Evolutionary conservation across 495 filamentous ascomycete species (phyloP).

Genomic region (Hypomontagnella submonticulosa): DNA sequence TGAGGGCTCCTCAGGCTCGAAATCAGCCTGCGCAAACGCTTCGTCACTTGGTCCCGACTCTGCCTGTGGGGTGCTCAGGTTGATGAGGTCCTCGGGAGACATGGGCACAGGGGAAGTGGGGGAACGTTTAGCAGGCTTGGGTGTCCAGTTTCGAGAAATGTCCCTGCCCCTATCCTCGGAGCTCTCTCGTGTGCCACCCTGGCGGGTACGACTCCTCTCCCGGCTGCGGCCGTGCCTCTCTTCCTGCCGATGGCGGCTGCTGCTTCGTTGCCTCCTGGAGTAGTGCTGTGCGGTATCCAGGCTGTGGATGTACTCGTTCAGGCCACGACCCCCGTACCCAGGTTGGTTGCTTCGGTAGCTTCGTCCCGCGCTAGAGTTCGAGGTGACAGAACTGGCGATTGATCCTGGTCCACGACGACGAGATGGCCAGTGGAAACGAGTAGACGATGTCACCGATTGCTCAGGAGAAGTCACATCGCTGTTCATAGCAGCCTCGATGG

Average conservation of each 20-base stretch:
- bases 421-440: slow-evolving; percentile 59
- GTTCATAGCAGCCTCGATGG: slow-evolving; percentile 64
- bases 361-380: slow-evolving; percentile 53
- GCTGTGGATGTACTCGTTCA: slow-evolving; percentile 90
- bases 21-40: slow-evolving; percentile 20
- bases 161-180: slow-evolving; percentile 76
- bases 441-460: slow-evolving; percentile 57
- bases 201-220: slow-evolving; percentile 62
- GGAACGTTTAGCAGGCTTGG: slow-evolving; percentile 80
- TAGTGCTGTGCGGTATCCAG: slow-evolving; percentile 78
- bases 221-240: slow-evolving; percentile 56
- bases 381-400: slow-evolving; percentile 58
- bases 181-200: slow-evolving; percentile 63
- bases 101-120: slow-evolving; percentile 92
- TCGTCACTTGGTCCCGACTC: slow-evolving; percentile 33
- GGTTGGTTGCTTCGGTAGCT: slow-evolving; percentile 50
- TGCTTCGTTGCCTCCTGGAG: slow-evolving; percentile 62
- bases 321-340: slow-evolving; percentile 66
- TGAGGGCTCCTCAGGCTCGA: slow-evolving; percentile 50
- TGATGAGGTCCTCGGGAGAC: slow-evolving; percentile 84
- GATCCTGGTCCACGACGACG: slow-evolving; percentile 59
- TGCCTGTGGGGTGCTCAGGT: slow-evolving; percentile 59
- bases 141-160: slow-evolving; percentile 73
- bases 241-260: slow-evolving; percentile 67
- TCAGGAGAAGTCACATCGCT: slow-evolving; percentile 64